phyloP scores from a whole-genome alignment of 139 green algal genomes.

The Tetratostichococcus sp. region DNA sequence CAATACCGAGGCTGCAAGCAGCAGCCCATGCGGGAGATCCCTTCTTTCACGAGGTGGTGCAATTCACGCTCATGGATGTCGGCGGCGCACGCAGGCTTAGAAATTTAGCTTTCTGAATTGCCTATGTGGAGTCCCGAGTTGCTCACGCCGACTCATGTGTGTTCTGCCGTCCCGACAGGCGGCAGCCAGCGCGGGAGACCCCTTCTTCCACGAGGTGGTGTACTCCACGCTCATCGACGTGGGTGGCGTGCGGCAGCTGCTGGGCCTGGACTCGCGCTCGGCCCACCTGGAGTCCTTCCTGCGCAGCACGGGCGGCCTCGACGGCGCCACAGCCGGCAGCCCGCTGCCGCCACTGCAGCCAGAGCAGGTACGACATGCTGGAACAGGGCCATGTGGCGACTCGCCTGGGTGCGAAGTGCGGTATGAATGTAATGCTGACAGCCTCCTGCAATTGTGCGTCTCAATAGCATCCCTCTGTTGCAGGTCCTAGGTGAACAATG shows the following conservation, averaged over 20 bases:
- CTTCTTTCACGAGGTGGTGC: constrained; percentile 52
- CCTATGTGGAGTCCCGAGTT: no score
- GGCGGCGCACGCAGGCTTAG: constrained; percentile 16
- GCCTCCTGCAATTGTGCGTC: no score
- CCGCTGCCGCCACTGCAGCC: constrained; percentile 22
- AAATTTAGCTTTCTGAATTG: no score
- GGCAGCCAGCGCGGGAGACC: constrained; percentile 28
- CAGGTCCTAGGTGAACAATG: no score
- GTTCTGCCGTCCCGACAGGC: constrained; percentile 15
- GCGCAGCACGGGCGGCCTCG: constrained; percentile 36
- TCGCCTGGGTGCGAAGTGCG: no score
- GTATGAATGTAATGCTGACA: no score
- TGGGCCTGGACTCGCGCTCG: constrained; percentile 26
- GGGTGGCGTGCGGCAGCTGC: constrained; percentile 29
- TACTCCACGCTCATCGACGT: constrained; percentile 53
- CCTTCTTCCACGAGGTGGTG: constrained; percentile 47
- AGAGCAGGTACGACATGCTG: constrained; percentile 8
- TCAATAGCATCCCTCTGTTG: no score
- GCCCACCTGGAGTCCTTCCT: constrained; percentile 58
- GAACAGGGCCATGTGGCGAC: no score
- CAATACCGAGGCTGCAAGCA: no score
- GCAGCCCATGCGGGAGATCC: constrained; percentile 29
- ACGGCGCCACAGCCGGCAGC: neutral
- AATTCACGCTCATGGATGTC: constrained; percentile 49
- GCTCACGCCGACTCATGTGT: no score